Conservation (phyloP, 495 filamentous ascomycete species). For the Venustampulla echinocandica region DNA sequence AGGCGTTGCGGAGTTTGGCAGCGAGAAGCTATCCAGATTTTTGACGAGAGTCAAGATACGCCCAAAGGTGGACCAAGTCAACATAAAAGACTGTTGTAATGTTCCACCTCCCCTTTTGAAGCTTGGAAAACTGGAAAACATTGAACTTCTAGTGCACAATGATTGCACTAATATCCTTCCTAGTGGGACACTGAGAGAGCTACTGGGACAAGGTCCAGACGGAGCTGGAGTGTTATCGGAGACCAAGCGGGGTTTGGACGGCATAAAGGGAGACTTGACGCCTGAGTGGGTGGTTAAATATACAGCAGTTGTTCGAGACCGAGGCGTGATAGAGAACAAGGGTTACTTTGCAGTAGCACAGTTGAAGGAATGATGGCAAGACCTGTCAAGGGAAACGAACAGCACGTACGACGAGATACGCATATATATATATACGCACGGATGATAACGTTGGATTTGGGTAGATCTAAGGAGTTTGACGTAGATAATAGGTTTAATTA, state of each 20-base stretch:
- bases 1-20: conserved; percentile 86
- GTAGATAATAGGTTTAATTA: no score
- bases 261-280: conserved; percentile 63
- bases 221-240: conserved; percentile 59
- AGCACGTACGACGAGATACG: no score
- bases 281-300: conserved; percentile 97
- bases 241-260: conserved; percentile 30
- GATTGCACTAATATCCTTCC: conserved; percentile 90
- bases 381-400: not conserved
- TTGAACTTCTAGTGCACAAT: conserved; percentile 88
- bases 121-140: conserved; percentile 73
- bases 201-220: conserved; percentile 59
- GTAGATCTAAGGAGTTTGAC: no score
- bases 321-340: conserved; percentile 98
- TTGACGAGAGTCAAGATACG: conserved; percentile 51
- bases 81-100: conserved; percentile 91
- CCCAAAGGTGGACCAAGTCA: conserved; percentile 91
- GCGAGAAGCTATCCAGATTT: conserved; percentile 58
- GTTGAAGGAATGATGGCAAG: conserved; percentile 32
- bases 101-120: conserved; percentile 82
- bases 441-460: no score
- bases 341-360: conserved; percentile 88
- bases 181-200: conserved; percentile 69
- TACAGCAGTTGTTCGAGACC: conserved; percentile 89
- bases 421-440: no score